Evolutionary conservation across 2,329 filamentous ascomycete genomes (phyloP), one percentile per base, ranked within the genome.

Genomic region (Pseudogymnoascus sp.): DNA sequence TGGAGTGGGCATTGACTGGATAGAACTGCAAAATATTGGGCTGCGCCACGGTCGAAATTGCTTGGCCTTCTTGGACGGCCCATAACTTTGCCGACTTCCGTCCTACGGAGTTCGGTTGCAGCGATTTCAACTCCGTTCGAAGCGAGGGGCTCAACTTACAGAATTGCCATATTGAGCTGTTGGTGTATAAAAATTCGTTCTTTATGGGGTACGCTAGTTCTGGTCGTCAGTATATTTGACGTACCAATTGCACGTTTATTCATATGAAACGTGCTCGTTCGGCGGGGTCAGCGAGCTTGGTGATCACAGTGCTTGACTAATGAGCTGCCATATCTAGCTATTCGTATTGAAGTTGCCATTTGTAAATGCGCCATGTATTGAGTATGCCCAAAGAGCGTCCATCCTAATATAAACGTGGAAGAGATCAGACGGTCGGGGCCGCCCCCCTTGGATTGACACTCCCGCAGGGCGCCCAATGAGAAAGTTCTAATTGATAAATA

Each of bases 41-140:
- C 47, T 54, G 47, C 47, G 47, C 47, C 47, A 54, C 47, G 25
- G 47, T 18, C n/a, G n/a, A 28, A 32, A 32, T 54, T 50, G 25
- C 47, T 54, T 54, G 47, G 47, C 47, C 47, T 54, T 32, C 47
- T 18, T 54, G n/a, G 25, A 18, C 47, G 47, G 47, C 28, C 47
- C 47, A 54, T 54, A 20, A 54, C 2, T 30, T 12, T 54, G 25
- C 47, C 47, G 47, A 54, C n/a, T 32, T 32, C 28, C 43, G 25
- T 6, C 6, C 28, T 28, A 32, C 47, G 47, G 47, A 54, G 47
- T 54, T 54, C 47, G 47, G n/a, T 54, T 54, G n/a, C 25, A 32
- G 28, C 22, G 47, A 30, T 25, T 28, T 54, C 47, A 28, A n/a
- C 32, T 54, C n/a, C 28, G 28, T 54, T 32, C 4, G 8, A 54